Conservation (phyloP, 306 rosid species). For the Acacia confusa region DNA sequence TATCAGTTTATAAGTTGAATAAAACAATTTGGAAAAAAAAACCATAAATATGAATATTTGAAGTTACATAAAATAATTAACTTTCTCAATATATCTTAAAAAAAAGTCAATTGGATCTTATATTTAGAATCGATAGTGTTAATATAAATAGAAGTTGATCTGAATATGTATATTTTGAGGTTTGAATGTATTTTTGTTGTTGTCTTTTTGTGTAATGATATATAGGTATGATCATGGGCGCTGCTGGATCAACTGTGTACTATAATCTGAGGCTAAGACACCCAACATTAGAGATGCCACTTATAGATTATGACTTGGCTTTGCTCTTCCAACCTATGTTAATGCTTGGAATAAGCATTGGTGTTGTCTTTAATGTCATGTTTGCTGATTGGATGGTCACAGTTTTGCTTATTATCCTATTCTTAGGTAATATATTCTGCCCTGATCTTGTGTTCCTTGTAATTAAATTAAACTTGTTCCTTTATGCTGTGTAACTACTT, state of each 20-base stretch:
- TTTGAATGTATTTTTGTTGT: not conserved
- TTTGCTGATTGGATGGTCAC: constrained; percentile 92
- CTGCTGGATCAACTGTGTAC: constrained; percentile 76
- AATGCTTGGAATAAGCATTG: constrained; percentile 87
- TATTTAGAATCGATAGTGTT: too few species aligned
- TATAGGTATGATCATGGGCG: constrained; percentile 87
- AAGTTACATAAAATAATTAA: too few species aligned
- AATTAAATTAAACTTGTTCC: not conserved
- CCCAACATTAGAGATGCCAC: constrained; percentile 72
- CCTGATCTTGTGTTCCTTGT: not conserved
- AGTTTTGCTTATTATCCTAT: constrained; percentile 67
- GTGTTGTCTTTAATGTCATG: constrained; percentile 76
- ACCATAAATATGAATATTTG: too few species aligned
- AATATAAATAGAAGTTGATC: too few species aligned
- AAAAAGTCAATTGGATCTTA: too few species aligned
- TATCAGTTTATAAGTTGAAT: too few species aligned
- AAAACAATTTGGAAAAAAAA: too few species aligned
- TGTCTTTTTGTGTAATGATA: constrained; percentile 9
- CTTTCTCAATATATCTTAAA: too few species aligned
- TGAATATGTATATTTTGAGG: not conserved
- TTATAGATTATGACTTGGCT: constrained; percentile 73
- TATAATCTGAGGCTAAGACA: constrained; percentile 71
- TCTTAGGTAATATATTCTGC: constrained; percentile 48
- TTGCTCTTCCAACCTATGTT: constrained; percentile 74
- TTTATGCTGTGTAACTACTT: not conserved